Base-by-base conservation (phyloP, 1,139 yeast species). In the Protomyces lactucae-debilis region DNA sequence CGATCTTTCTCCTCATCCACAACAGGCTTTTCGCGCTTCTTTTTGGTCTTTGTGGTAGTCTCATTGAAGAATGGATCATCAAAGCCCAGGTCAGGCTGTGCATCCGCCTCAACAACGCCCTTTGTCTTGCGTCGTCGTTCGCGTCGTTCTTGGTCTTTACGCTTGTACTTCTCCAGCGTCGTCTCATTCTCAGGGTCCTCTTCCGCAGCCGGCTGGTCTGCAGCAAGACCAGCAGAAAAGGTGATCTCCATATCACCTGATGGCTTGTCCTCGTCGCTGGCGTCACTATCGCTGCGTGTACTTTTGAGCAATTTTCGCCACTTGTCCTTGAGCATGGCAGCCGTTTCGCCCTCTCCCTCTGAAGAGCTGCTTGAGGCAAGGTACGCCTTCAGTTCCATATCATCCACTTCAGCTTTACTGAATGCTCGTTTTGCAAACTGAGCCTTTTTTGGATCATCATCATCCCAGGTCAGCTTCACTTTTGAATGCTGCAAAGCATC, bases 341-440 rank as follows among this genome's bases (percentile, higher is more conserved):
- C 72, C 16, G 73, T 77, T 9, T 73, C 78, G 16, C 75, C 80
- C 39, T 78, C 86, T 25, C 77, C 84, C 28, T 80, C 79, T 3
- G 81, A 82, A 37, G 77, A 82, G n/a, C 64, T 60, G 39, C 61
- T 67, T n/a, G 72, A 69, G 0, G 99, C 99, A 66, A 95, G 78
- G 72, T 95, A 95, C 1, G 98, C 97, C 73, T 90, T 86, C 77
- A 92, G 87, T 74, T 95, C 99, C 95, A 92, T 90, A 60, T 92
- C 97, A 70, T 93, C 98, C 60, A 92, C 81, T 73, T 95, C 99
- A 74, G 87, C 86, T 73, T 89, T 95, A 57, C 91, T 85, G 72
- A 95, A 92, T 16, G 92, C 91, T 70, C 86, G 84, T 18, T 88
- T 82, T 0, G 97, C 84, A 64, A 92, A 76, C 65, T 88, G 85